phyloP scores from a whole-genome alignment of 2,329 filamentous ascomycete species.

The Chaetothyriales sp. region DNA sequence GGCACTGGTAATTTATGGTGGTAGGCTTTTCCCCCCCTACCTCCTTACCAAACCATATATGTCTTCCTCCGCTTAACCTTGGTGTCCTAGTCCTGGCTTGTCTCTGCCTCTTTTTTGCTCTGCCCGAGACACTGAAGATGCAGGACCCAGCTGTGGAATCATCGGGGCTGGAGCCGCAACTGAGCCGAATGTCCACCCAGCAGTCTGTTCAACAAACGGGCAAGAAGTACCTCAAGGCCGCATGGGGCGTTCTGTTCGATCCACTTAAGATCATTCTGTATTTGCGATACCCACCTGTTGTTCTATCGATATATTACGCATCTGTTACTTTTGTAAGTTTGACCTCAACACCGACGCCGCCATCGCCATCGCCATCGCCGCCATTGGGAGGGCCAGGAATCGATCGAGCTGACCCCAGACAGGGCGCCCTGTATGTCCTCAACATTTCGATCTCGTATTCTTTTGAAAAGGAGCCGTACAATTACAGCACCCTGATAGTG shows the following conservation, averaged over 20 bases:
- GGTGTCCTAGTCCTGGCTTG: conserved; percentile 20
- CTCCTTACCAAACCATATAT: neutral
- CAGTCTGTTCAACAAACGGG: conserved; percentile 46
- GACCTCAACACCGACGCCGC: neutral
- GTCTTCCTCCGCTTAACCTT: conserved; percentile 1
- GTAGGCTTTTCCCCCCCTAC: conserved; percentile 7
- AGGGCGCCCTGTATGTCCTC: conserved; percentile 52
- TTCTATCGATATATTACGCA: conserved; percentile 58
- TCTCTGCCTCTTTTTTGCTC: conserved; percentile 27
- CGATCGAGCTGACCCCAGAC: neutral
- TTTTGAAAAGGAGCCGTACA: conserved; percentile 53
- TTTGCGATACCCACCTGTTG: conserved; percentile 58
- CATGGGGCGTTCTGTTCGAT: conserved; percentile 53
- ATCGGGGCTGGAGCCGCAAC: conserved; percentile 13
- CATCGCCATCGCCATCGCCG: too few relatives aligned
- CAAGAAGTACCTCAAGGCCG: conserved; percentile 35
- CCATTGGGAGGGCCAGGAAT: neutral
- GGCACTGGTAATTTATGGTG: conserved; percentile 58
- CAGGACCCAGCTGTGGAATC: conserved; percentile 21
- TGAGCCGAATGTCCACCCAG: conserved; percentile 43
- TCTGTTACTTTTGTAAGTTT: conserved; percentile 50
- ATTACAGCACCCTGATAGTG: conserved; percentile 51
- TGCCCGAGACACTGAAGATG: conserved; percentile 29
- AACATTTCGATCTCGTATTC: conserved; percentile 63
- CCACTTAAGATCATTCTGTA: conserved; percentile 56